Percentiles rank a stretch among this genome's conserved stretches.
These are phyloP conservation scores for Lodderomyces beijingensis DNA, from an alignment of 1,139 yeast genomes.

Conservation along the genomic window DNA sequence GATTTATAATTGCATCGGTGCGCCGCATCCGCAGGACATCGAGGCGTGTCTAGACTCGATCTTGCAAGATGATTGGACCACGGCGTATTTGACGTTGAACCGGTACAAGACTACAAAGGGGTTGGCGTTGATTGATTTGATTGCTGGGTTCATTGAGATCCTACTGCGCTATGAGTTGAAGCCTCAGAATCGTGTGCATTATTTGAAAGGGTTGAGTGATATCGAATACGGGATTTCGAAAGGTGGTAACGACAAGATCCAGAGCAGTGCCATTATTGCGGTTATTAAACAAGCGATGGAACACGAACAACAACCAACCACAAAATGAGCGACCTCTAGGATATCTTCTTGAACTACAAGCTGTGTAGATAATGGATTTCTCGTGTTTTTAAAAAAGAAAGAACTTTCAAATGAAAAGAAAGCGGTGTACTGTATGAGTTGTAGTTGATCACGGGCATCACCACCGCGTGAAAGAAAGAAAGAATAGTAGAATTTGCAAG, in stretches of 20 bases:
- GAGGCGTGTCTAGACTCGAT: slow-evolving; percentile 72
- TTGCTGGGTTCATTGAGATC: slow-evolving; percentile 70
- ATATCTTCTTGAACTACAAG: too few relatives aligned
- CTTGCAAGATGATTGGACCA: slow-evolving; percentile 83
- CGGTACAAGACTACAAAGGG: slow-evolving; percentile 70
- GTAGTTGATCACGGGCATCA: too few relatives aligned
- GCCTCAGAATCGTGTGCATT: slow-evolving; percentile 54
- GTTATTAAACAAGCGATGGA: slow-evolving; percentile 65
- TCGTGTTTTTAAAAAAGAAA: too few relatives aligned
- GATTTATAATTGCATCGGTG: slow-evolving; percentile 93
- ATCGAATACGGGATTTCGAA: slow-evolving; percentile 85
- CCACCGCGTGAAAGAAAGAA: too few relatives aligned
- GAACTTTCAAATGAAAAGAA: too few relatives aligned
- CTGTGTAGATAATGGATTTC: too few relatives aligned
- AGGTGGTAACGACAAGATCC: slow-evolving; percentile 91
- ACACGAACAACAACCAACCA: too few relatives aligned
- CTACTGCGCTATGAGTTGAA: slow-evolving; percentile 64
- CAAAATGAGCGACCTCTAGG: too few relatives aligned
- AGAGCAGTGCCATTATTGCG: slow-evolving; percentile 86
- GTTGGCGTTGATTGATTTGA: slow-evolving; percentile 80
- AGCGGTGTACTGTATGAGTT: too few relatives aligned
- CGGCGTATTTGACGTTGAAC: slow-evolving; percentile 62
- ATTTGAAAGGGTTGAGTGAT: slow-evolving; percentile 72
- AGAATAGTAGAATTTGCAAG: too few relatives aligned
- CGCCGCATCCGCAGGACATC: slow-evolving; percentile 86